Base-by-base conservation (phyloP, 2,329 filamentous ascomycete genomes). In the Curvularia sp. region DNA sequence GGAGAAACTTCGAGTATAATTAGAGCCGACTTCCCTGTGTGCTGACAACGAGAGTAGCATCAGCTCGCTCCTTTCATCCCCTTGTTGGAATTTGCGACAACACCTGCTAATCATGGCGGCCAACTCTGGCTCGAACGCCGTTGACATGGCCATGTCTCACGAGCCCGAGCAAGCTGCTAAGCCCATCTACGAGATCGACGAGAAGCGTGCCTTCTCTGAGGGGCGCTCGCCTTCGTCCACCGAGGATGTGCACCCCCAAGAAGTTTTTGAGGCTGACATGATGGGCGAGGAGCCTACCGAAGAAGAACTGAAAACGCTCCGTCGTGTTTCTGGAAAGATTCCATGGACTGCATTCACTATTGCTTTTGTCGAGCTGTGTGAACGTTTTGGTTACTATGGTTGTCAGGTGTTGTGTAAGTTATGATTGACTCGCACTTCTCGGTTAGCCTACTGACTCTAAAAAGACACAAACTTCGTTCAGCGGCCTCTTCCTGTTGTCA, bases 321-420 rank as follows among this genome's bases (percentile, higher is more conserved):
- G 81, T 49, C 85, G 86, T 68, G 84, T 90, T 21, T 85, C 87
- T 12, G 87, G 86, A 64, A 82, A 82, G 70, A 85, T 92, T 60
- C 86, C 87, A 48, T 87, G 84, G 83, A 79, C 82, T 53, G 84
- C 88, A 57, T 92, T 87, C 78, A 87, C 86, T 25, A 85, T 93
- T 58, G 89, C 88, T 47, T 87, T 91, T 61, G 86, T 90, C 58
- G 90, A 93, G 77, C 79, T 91, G 55, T 90, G 87, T 78, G 90
- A 93, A 79, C 87, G 89, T 48, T 91, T 91, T 78, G 89, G 87
- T 13, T 93, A 91, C 84, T 92, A 92, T 70, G 90, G 89, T 53
- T 88, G 87, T 4, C 84, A 86, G 42, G 83, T 88, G 30, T 81
- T 91, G 28, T 90, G 88, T 84, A 81, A 64, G 81, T 71, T 41